Evolutionary conservation across 805 yeast species (phyloP), one percentile per base, ranked within the genome.

Genomic region (Metschnikowia henanensis): DNA sequence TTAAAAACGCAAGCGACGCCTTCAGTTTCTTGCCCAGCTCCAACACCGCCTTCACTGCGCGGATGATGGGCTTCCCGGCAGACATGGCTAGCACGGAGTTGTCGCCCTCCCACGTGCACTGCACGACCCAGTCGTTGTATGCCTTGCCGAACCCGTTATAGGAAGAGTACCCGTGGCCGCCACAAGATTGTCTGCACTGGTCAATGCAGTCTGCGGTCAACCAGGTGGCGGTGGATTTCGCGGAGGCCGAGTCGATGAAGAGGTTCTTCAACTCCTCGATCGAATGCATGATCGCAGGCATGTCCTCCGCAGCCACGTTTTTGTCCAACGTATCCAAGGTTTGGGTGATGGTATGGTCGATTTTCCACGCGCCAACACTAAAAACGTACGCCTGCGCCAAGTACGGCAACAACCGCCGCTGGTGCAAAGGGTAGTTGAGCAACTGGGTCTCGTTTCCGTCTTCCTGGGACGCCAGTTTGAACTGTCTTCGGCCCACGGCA

Each of bases 91-190:
- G 48, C 34, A 55, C 57, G 3, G 56, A 51, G 42, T 55, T 55
- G 52, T 55, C 58, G 26, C 58, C 58, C 26, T 55, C 58, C 58
- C 58, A 55, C 6, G 58, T 55, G 33, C 58, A 55, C 37, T 55
- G 58, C 28, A 55, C 58, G 19, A 52, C 58, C 57, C 57, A 55
- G 50, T 55, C 58, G 35, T 47, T 49, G 47, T 41, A 55, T 3
- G 52, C 50, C 44, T 50, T 51, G 15, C 58, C 57, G 30, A 55
- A 55, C 4, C 53, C 56, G 36, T 47, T 46, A 46, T 55, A 55
- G 9, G 56, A 29, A 4, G 57, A 53, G 53, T 55, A 55, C 6
- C 58, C 58, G 45, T 53, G 58, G 15, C 58, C 58, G 33, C 58
- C 58, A 18, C 58, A 55, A 4, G 55, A 28, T 38, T 55, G 58